Conservation (phyloP, 169 alveolate genomes). For the Cryptosporidium viatorum region DNA sequence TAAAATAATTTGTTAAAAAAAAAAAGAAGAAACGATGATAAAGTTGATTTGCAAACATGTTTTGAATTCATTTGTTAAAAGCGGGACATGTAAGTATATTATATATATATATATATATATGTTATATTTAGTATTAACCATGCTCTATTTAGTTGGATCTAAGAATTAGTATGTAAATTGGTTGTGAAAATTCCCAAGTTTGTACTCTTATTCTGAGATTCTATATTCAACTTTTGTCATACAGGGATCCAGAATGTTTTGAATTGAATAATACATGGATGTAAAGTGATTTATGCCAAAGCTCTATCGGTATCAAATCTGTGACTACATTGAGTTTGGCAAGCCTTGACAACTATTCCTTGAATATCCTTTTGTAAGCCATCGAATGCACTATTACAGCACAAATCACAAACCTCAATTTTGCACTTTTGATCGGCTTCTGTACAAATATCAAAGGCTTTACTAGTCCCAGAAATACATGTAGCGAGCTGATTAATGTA, state of each 20-base stretch:
- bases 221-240: not conserved
- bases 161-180: constrained; percentile 5
- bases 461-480: constrained; percentile 61
- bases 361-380: constrained; percentile 5
- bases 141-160: constrained; percentile 7
- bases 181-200: not conserved
- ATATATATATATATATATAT: not conserved
- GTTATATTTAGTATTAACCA: constrained; percentile 21
- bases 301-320: constrained; percentile 22
- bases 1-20: not conserved
- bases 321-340: constrained; percentile 49
- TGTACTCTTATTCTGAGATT: not conserved
- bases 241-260: not conserved
- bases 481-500: constrained; percentile 22
- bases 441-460: constrained; percentile 63
- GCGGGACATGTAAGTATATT: not conserved
- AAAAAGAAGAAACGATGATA: not conserved
- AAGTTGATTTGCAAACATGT: not conserved
- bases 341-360: constrained; percentile 21
- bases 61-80: not conserved
- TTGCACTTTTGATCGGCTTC: constrained; percentile 54
- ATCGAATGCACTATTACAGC: constrained; percentile 43
- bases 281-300: not conserved
- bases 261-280: constrained; percentile 3
- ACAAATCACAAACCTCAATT: constrained; percentile 55